Percentiles rank a stretch among this genome's conserved stretches.
phyloP scores from a whole-genome alignment of 1,139 yeast species.

The Zygosaccharomyces pseudobailii region DNA sequence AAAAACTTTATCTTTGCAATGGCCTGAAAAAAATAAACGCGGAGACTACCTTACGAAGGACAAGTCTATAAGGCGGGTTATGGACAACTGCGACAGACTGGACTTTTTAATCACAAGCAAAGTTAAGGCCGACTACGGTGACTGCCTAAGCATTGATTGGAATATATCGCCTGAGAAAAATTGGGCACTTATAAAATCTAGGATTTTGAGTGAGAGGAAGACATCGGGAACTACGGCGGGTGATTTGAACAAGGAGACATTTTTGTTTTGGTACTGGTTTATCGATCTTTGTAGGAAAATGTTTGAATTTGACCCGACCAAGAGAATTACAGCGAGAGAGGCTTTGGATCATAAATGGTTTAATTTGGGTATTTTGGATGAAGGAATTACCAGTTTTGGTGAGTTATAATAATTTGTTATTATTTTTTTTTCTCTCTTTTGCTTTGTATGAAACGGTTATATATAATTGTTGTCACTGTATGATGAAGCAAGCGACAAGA shows the following conservation, averaged over 20 bases:
- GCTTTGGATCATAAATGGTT: constrained; percentile 79
- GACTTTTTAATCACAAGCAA: constrained; percentile 28
- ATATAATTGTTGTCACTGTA: background rate
- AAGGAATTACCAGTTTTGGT: constrained; percentile 39
- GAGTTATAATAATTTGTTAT: constrained; percentile 8
- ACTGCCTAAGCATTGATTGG: constrained; percentile 30
- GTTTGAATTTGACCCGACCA: constrained; percentile 59
- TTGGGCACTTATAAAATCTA: constrained; percentile 26
- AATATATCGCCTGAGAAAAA: constrained; percentile 31
- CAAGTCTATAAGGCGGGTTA: constrained; percentile 31
- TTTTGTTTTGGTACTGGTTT: constrained; percentile 73
- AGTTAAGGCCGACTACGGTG: constrained; percentile 27
- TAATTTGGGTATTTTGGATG: constrained; percentile 68
- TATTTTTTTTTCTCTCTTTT: constrained; percentile 6
- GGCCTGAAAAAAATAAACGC: constrained; percentile 32
- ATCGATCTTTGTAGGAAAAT: constrained; percentile 59
- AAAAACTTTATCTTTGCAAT: constrained; percentile 19
- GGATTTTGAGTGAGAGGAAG: constrained; percentile 14
- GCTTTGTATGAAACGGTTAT: constrained; percentile 3
- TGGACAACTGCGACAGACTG: constrained; percentile 29
- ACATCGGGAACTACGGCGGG: constrained; percentile 15
- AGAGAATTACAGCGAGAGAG: constrained; percentile 60
- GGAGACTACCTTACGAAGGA: constrained; percentile 29
- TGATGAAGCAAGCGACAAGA: background rate
- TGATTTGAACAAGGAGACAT: constrained; percentile 42